Evolutionary conservation across 345 rosid species (phyloP), one percentile per base, ranked within the genome.

Genomic region (Pugionium dolabratum): DNA sequence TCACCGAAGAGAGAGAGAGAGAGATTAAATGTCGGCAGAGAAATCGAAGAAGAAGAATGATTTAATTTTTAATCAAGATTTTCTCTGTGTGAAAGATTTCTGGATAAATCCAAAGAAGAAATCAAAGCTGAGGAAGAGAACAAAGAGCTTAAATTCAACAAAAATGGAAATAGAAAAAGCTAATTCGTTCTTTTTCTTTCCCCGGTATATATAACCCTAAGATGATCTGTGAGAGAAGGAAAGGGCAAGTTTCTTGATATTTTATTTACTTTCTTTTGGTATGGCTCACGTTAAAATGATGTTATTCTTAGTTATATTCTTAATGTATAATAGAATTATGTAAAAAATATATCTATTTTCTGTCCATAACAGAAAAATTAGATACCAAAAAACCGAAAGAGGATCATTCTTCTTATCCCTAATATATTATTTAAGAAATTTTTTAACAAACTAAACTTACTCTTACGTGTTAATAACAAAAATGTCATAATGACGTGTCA

Each of bases 151-250:
- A 51, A 9, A 26, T 44, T 44, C 67, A 36, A 44, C 62, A 52
- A 45, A 72, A 66, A 66, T 30, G 65, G 66, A 66, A 66, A 72
- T 66, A 66, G 66, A 35, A 72, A 65, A 64, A 58, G 51, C 36
- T 62, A 46, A 34, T 6, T 18, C 4, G 1, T 27, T 58, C 8
- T 26, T 37, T 45, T 29, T 28, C 27, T 40, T 50, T 44, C 33
- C 25, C 44, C 45, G 72, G 56, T 18, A 18, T 18, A 18, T 18
- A 18, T 18, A 73, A 46, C 77, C 77, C 72, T 73, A 73, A 45
- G 37, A 44, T 66, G 67, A 45, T 66, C 29, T 59, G 58, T 59
- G 72, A 59, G 62, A 31, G 56, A 73, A 45, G 44, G 67, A 53
- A 59, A 49, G 59, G 71, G 66, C 37, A n/a, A 66, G 10, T 58